Base-by-base conservation (phyloP, 176 grass and related monocot genomes). In the Cocos nucifera region DNA sequence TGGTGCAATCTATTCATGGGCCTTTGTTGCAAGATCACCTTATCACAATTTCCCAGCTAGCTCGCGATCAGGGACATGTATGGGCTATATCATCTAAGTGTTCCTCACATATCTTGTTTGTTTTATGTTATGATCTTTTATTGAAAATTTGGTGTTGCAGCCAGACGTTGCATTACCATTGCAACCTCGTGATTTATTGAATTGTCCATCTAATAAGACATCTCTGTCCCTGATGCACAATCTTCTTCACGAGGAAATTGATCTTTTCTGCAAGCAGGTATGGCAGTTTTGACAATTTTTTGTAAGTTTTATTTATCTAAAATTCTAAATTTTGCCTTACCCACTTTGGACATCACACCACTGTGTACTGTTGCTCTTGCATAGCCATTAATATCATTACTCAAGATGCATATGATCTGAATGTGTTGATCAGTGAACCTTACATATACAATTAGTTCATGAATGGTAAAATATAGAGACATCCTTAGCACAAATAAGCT, bases 241-340 rank as follows among this genome's bases (percentile, higher is more conserved):
- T 64, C 77, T 75, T 86, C 81, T 97, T 64, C 92, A 91, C 3
- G 92, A 91, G 82, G 92, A 97, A 63, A 97, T 97, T 17, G 75
- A 91, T 88, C 80, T 79, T 63, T 97, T 97, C 56, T 91, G 73
- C 66, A 97, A 91, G 81, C 81, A 97, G 84, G 92, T 91, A 87
- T 72, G 55, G 15, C 32, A 19, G 59, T 22, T 83, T 80, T 44
- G 22, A 22, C 55, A 59, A 52, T 32, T 17, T 73, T 64, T 21
- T 65, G 26, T 82, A 54, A 32, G 18, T 10, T 24, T 27, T 44
- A 14, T 44, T 44, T 30, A 30, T 30, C 28, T 6, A 30, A 30
- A 30, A 30, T 6, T 30, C 5, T 6, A 30, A 30, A 30, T 30
- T 44, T 12, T 44, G 35, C 10, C 10, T 9, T 12, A 44, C 2